Evolutionary conservation across 495 filamentous ascomycete genomes (phyloP).

Genomic region (Aspergillus homomorphus): DNA sequence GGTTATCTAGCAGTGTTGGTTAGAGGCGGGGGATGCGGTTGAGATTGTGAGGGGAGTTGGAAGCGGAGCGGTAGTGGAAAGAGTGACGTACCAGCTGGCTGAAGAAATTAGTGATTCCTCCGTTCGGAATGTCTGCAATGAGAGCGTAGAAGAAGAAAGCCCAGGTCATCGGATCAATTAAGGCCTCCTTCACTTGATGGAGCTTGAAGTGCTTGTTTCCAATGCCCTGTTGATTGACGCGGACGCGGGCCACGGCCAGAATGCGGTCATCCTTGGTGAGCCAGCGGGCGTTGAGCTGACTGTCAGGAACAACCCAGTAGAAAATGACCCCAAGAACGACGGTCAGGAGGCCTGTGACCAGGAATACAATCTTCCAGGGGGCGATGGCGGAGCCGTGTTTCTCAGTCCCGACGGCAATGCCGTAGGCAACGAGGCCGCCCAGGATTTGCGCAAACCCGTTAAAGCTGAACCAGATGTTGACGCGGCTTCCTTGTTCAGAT

Average conservation of each 20-base stretch:
- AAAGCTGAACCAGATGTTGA: conserved; percentile 63
- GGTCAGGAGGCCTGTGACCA: conserved; percentile 63
- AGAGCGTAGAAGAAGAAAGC: conserved; percentile 63
- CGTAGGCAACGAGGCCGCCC: conserved; percentile 62
- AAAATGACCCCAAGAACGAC: conserved; percentile 55
- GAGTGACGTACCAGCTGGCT: conserved; percentile 50
- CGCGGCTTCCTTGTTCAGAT: conserved; percentile 54
- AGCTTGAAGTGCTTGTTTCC: conserved; percentile 67
- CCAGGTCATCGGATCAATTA: conserved; percentile 61
- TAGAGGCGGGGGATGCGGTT: conserved; percentile 8
- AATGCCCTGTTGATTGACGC: conserved; percentile 64
- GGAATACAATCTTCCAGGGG: conserved; percentile 67
- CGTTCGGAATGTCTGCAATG: conserved; percentile 62
- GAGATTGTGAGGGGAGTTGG: conserved; percentile 37
- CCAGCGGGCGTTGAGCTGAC: conserved; percentile 65
- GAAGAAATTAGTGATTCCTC: conserved; percentile 71
- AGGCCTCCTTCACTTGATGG: conserved; percentile 59
- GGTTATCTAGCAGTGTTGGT: conserved; percentile 25
- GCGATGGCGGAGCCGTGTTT: conserved; percentile 52
- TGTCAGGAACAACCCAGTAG: conserved; percentile 64
- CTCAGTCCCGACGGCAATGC: conserved; percentile 56
- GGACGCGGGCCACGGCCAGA: conserved; percentile 58
- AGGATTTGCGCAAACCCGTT: conserved; percentile 61
- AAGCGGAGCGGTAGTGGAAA: neutral
- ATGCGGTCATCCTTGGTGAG: conserved; percentile 59